phyloP scores from a whole-genome alignment of 1,284 basidiomycete genomes.

The Ganoderma lingzhi region DNA sequence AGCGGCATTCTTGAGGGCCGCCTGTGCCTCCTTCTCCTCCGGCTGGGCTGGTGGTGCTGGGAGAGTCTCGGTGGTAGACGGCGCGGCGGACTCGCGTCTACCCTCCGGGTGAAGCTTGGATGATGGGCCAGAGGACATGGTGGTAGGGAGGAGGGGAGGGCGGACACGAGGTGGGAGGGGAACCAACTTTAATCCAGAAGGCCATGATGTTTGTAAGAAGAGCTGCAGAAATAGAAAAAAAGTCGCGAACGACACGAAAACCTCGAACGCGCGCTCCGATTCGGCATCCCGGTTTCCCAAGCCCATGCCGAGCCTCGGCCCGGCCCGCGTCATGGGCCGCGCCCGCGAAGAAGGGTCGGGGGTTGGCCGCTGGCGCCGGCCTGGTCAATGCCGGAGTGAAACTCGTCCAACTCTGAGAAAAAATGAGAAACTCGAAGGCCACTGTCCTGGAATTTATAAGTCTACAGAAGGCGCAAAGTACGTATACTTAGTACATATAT shows the following conservation, averaged over 20 bases:
- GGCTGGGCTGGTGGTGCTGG: slow-evolving; percentile 4
- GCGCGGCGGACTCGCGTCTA: neutral
- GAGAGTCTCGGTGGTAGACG: slow-evolving; percentile 16
- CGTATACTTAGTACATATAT: neutral
- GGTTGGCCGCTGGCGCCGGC: too few species aligned
- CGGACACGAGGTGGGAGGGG: neutral
- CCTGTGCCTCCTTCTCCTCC: neutral
- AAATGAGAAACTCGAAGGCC: too few species aligned
- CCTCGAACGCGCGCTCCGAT: neutral
- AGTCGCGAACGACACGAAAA: neutral
- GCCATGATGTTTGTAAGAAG: slow-evolving; percentile 11
- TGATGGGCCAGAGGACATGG: slow-evolving; percentile 1
- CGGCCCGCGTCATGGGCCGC: neutral
- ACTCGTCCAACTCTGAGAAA: too few species aligned
- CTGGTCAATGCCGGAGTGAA: too few species aligned
- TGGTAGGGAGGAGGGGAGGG: neutral
- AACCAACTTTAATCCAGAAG: neutral
- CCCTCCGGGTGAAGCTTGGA: neutral
- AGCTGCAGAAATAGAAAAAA: slow-evolving; percentile 8
- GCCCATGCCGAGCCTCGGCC: neutral
- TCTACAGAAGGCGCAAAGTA: neutral
- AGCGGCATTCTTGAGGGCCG: neutral
- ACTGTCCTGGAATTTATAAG: neutral
- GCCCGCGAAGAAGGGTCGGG: too few species aligned
- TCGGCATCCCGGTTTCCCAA: slow-evolving; percentile 1